Base-by-base conservation (phyloP, 176 grass and related monocot species). In the Saccharum spontaneum region DNA sequence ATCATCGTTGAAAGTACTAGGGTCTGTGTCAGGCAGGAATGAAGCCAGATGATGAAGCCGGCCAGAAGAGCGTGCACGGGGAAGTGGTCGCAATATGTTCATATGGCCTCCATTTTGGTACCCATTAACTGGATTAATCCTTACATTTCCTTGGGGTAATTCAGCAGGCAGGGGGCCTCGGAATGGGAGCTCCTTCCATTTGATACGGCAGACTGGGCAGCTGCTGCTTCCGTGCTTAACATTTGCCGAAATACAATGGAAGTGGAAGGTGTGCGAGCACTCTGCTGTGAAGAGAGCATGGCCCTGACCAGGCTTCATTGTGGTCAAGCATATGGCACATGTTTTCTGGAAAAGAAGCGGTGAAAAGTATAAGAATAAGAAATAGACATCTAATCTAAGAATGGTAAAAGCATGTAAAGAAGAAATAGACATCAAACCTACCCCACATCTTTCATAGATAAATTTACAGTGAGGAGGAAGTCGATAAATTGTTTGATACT, bases 211-310 rank as follows among this genome's bases (percentile, higher is more conserved):
- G 61, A 94, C 87, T 63, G 94, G 91, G 49, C 92, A 94, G 13
- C 83, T 86, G 83, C 72, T 90, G 82, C 90, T 97, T 43, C 89
- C 94, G 23, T 96, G 89, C 84, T 91, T 96, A 75, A 96, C 91
- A 89, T 93, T 96, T 77, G 94, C 87, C 79, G 89, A 82, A 87
- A 96, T 96, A 41, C 94, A 96, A 40, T 96, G 94, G 77, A 96
- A 96, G 49, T 96, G 94, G 59, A 96, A 96, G 43, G 91, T 93
- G 70, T 96, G 94, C 4, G 89, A 91, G 73, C 94, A 96, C 82
- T 96, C 94, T 61, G 94, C 94, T 61, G 94, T 96, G 82, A 96
- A 96, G 43, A 96, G 80, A 68, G 94, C 94, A 86, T 96, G 91
- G 1, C 91, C 94, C 75, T 96, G 88, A 40, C 94, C 94, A 64